phyloP scores from a whole-genome alignment of 2,329 filamentous ascomycete species.

The Cladosporium austrohemisphaericum region DNA sequence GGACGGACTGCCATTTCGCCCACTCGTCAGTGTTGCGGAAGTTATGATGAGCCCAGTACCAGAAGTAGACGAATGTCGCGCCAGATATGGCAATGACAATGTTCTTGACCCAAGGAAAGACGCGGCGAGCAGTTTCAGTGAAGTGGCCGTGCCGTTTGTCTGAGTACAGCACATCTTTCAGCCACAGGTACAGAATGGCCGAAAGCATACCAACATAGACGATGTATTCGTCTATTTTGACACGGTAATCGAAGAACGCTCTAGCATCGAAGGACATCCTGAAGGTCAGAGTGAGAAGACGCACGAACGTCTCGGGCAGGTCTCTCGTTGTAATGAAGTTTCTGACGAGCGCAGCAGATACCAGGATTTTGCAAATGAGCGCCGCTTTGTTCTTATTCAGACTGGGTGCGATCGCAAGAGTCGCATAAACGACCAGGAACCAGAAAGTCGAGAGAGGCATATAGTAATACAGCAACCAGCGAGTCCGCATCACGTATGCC shows the following conservation, averaged over 20 bases:
- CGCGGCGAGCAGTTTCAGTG: conserved; percentile 20
- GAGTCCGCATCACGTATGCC: conserved; percentile 54
- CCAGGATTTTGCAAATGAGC: conserved; percentile 47
- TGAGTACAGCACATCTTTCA: conserved; percentile 18
- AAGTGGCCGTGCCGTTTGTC: conserved; percentile 10
- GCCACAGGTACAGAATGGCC: conserved; percentile 41
- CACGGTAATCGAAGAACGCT: conserved; percentile 48
- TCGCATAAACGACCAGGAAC: conserved; percentile 57
- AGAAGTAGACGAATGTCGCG: conserved; percentile 30
- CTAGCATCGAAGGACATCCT: conserved; percentile 48
- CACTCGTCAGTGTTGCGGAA: conserved; percentile 43
- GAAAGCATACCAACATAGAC: conserved; percentile 55
- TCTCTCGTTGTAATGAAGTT: conserved; percentile 37
- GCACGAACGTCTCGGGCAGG: conserved; percentile 42
- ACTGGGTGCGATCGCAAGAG: conserved; percentile 42
- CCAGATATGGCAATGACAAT: conserved; percentile 12
- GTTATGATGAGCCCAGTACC: conserved; percentile 24
- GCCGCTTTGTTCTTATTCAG: conserved; percentile 44
- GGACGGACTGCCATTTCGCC: conserved; percentile 50
- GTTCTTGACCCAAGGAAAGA: conserved; percentile 19
- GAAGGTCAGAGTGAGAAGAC: conserved; percentile 40
- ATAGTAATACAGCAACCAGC: conserved; percentile 58
- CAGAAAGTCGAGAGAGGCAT: conserved; percentile 58
- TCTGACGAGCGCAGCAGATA: conserved; percentile 43
- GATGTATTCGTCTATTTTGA: conserved; percentile 53